A percentile compares a stretch with the other conserved stretches of the same genome.
Evolutionary conservation across 2,329 filamentous ascomycete species (phyloP).

Genomic region (Albifimbria verrucaria): DNA sequence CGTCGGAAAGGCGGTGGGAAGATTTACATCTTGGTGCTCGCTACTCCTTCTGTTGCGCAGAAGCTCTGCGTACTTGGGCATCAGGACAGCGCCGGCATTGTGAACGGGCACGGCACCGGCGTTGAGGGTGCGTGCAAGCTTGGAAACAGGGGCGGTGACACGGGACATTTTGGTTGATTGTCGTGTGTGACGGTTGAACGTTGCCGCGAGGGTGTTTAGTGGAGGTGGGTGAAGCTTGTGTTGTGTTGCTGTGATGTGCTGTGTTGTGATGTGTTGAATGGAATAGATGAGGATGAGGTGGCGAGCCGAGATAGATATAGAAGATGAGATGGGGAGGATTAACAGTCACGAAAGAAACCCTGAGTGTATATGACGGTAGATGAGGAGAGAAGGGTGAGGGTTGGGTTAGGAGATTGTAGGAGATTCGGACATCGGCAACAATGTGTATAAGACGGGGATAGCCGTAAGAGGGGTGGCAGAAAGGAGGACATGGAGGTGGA

Average conservation of each 20-base stretch:
- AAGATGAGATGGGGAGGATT: too few species aligned
- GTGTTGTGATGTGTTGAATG: conserved; percentile 1
- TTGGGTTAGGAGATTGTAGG: background rate
- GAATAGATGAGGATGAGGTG: too few species aligned
- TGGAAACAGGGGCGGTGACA: conserved; percentile 46
- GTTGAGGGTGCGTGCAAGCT: conserved; percentile 44
- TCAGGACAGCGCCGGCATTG: conserved; percentile 34
- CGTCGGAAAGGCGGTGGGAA: conserved; percentile 6
- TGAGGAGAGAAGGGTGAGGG: background rate
- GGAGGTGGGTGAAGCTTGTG: conserved; percentile 5
- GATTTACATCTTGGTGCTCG: conserved; percentile 39
- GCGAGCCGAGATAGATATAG: too few species aligned
- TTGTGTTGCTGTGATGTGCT: conserved; percentile 6
- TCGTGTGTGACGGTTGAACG: too few species aligned
- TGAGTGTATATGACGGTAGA: background rate
- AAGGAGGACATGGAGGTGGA: background rate
- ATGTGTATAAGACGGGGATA: background rate
- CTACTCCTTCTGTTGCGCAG: conserved; percentile 30
- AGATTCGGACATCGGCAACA: too few species aligned
- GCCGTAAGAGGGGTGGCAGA: background rate
- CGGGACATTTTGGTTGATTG: conserved; percentile 41
- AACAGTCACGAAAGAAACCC: too few species aligned
- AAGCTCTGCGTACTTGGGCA: conserved; percentile 47
- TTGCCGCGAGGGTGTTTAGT: background rate
- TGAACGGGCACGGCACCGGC: conserved; percentile 36